phyloP scores from a whole-genome alignment of 768 basidiomycete species.

The Rhodosporidiobolus odoratus region DNA sequence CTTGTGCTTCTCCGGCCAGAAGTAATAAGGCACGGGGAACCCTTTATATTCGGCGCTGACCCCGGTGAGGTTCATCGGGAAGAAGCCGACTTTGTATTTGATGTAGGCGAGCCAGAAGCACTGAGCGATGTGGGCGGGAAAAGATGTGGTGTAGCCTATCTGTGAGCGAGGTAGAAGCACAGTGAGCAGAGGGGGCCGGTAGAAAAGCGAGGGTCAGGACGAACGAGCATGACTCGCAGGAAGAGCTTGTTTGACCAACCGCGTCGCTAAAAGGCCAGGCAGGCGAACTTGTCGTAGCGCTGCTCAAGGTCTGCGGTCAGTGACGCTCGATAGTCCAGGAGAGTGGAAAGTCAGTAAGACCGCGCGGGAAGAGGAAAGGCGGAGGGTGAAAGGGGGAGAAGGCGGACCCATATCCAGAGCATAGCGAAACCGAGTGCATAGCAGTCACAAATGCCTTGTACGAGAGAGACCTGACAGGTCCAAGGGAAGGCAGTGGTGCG shows the following conservation, averaged over 20 bases:
- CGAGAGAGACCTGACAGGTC: background rate
- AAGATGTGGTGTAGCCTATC: background rate
- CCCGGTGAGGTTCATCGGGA: background rate
- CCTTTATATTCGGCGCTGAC: background rate
- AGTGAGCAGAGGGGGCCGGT: no score
- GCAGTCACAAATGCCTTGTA: background rate
- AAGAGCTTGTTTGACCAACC: background rate
- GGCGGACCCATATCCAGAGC: background rate
- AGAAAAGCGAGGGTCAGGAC: background rate
- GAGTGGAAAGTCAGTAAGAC: no score
- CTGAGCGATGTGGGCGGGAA: background rate
- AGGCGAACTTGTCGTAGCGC: background rate
- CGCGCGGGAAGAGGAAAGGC: background rate
- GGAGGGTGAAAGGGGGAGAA: background rate
- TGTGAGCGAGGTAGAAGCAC: no score
- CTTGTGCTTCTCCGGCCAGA: background rate
- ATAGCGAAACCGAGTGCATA: background rate
- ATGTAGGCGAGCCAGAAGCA: background rate
- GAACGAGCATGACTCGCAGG: background rate
- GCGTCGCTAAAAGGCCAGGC: background rate
- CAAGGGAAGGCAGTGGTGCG: background rate
- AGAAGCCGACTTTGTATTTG: background rate
- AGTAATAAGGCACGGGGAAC: background rate
- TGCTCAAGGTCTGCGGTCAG: background rate
- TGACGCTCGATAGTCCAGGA: background rate